Percentiles rank a stretch among this genome's conserved stretches.
Conservation (phyloP, 176 grass and related monocot species). For the Puya raimondii region DNA sequence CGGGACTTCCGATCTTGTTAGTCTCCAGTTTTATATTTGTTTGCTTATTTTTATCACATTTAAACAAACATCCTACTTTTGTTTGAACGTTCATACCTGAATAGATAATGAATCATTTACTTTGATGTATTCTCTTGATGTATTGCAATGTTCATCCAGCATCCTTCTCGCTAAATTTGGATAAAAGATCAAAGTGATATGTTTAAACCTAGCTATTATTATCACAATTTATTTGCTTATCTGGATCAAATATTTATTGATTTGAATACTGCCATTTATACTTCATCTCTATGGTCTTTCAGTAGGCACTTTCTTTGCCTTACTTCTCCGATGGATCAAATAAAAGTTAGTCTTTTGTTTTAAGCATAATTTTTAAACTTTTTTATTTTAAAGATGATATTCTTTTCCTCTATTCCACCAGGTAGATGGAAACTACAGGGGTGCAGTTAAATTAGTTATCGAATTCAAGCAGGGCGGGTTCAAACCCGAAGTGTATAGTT, state of each 20-base stretch:
- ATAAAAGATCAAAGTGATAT: too few relatives aligned
- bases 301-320: neutral
- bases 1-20: too few relatives aligned
- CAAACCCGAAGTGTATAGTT: constrained; percentile 84
- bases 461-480: constrained; percentile 71
- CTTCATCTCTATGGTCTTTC: neutral
- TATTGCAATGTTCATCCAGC: neutral
- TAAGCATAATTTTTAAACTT: neutral
- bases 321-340: neutral
- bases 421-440: constrained; percentile 70
- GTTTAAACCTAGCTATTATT: too few relatives aligned
- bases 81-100: too few relatives aligned
- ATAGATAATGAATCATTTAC: neutral
- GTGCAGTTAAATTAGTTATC: constrained; percentile 63
- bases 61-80: too few relatives aligned
- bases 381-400: neutral
- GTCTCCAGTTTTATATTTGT: too few relatives aligned
- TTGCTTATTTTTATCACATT: too few relatives aligned
- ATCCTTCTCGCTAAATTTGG: too few relatives aligned
- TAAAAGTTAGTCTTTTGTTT: neutral
- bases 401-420: constrained; percentile 30
- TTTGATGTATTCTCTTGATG: neutral
- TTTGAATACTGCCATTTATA: neutral
- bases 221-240: neutral
- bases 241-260: neutral